Percentiles rank a stretch among this genome's conserved stretches.
Conservation (phyloP, 805 yeast genomes). For the Metschnikowia lochheadii region DNA sequence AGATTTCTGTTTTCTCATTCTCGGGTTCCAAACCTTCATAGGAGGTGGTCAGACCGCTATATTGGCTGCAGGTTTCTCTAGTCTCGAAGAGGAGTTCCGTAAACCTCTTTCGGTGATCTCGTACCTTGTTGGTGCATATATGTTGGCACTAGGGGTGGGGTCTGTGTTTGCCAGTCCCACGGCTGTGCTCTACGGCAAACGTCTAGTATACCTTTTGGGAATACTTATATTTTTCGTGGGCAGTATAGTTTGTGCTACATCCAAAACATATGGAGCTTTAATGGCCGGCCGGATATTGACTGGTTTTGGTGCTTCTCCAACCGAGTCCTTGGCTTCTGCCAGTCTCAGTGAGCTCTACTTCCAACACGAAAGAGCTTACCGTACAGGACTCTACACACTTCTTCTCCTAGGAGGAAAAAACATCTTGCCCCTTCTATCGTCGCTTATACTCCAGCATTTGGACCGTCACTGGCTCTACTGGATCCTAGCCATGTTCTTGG, state of each 20-base stretch:
- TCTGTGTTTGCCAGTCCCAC: conserved; percentile 55
- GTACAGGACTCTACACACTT: conserved; percentile 55
- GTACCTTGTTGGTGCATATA: conserved; percentile 54
- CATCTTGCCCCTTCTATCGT: conserved; percentile 52
- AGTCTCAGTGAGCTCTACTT: conserved; percentile 60
- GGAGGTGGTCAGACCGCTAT: conserved; percentile 63
- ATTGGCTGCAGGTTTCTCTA: conserved; percentile 52
- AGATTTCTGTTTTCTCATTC: conserved; percentile 47
- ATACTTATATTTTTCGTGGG: conserved; percentile 48
- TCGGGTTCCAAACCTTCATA: conserved; percentile 55
- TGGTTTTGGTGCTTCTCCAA: conserved; percentile 60
- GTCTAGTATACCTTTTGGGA: conserved; percentile 50
- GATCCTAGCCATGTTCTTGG: conserved; percentile 52
- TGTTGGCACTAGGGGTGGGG: conserved; percentile 58
- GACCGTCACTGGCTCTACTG: conserved; percentile 61
- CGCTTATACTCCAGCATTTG: conserved; percentile 45
- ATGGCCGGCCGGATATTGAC: conserved; percentile 55
- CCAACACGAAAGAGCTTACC: conserved; percentile 58
- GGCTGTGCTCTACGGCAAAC: conserved; percentile 54
- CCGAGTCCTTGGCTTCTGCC: conserved; percentile 57
- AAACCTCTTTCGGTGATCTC: conserved; percentile 40
- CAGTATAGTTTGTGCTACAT: conserved; percentile 50
- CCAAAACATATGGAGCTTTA: conserved; percentile 45
- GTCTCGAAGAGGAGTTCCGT: conserved; percentile 40
- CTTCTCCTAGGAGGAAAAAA: conserved; percentile 60